Evolutionary conservation across 1,284 basidiomycete genomes (phyloP).

Genomic region (Leccinum griseonigrum): DNA sequence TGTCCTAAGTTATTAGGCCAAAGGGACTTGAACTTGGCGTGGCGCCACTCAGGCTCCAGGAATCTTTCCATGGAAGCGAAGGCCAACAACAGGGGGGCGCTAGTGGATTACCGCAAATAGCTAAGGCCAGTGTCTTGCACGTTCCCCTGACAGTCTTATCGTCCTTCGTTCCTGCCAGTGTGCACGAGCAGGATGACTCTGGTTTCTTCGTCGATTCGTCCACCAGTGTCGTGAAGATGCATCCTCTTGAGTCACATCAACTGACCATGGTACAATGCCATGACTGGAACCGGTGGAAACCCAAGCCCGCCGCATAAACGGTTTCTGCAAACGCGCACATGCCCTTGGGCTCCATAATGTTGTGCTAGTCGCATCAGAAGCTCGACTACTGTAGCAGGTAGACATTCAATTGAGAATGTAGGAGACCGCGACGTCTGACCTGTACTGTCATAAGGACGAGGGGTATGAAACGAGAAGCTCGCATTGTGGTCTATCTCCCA

Average conservation of each 20-base stretch:
- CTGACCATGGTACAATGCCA: not conserved
- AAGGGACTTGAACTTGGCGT: not conserved
- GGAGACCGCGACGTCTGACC: too few species aligned
- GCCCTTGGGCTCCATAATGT: not conserved
- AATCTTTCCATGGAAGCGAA: not conserved
- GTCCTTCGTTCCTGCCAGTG: too few species aligned
- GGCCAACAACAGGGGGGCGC: not conserved
- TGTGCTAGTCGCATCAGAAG: too few species aligned
- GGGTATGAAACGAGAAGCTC: not conserved
- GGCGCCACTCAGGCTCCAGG: not conserved
- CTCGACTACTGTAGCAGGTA: too few species aligned
- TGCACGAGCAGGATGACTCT: not conserved
- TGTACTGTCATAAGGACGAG: not conserved
- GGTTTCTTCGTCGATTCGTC: not conserved
- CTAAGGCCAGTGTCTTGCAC: not conserved
- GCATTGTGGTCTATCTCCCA: too few species aligned
- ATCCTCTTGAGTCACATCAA: not conserved
- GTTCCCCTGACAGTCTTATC: not conserved
- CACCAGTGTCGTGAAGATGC: not conserved
- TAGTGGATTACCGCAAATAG: not conserved
- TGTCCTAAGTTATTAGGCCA: not conserved
- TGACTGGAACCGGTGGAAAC: not conserved
- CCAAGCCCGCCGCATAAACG: not conserved
- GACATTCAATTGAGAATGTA: not conserved
- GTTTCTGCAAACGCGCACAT: not conserved